Percentiles rank a stretch among this genome's conserved stretches.
These are phyloP conservation scores for Calocera viscosa DNA, from an alignment of 768 basidiomycete species.

Conservation along the genomic window DNA sequence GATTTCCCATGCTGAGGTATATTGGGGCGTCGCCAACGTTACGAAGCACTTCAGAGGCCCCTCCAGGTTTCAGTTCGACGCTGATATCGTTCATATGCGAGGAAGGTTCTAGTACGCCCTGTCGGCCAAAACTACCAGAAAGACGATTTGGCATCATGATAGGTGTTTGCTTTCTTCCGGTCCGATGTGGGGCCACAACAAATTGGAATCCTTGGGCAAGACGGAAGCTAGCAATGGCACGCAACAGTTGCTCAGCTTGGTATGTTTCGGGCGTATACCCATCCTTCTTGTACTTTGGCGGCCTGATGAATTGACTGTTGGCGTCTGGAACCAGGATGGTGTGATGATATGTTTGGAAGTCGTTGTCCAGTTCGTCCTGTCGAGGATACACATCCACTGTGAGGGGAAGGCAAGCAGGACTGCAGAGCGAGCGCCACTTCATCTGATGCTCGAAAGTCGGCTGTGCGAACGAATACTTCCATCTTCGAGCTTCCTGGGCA, in stretches of 20 bases:
- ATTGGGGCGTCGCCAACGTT: slow-evolving; percentile 43
- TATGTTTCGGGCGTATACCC: slow-evolving; percentile 17
- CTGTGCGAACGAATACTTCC: slow-evolving; percentile 76
- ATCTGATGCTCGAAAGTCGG: slow-evolving; percentile 68
- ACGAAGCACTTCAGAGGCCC: slow-evolving; percentile 27
- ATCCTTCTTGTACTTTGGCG: slow-evolving; percentile 29
- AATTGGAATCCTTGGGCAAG: slow-evolving; percentile 94
- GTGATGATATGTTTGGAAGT: slow-evolving; percentile 34
- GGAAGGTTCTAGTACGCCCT: neutral
- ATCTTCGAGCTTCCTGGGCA: slow-evolving; percentile 48
- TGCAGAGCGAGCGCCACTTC: slow-evolving; percentile 81
- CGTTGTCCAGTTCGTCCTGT: slow-evolving; percentile 55
- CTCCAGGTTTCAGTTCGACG: slow-evolving; percentile 18
- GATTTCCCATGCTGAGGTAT: slow-evolving; percentile 88
- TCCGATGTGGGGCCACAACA: slow-evolving; percentile 41
- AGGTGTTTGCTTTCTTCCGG: neutral
- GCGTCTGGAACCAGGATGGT: slow-evolving; percentile 41
- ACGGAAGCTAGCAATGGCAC: slow-evolving; percentile 84
- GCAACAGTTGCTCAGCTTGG: slow-evolving; percentile 39
- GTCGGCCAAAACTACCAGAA: neutral
- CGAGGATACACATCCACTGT: slow-evolving; percentile 83
- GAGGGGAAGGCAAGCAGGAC: slow-evolving; percentile 78
- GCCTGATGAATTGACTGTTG: slow-evolving; percentile 73
- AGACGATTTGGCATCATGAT: neutral
- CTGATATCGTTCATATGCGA: slow-evolving; percentile 12